Conservation (phyloP, 2,329 filamentous ascomycete species). For the Juglanconis oblonga region DNA sequence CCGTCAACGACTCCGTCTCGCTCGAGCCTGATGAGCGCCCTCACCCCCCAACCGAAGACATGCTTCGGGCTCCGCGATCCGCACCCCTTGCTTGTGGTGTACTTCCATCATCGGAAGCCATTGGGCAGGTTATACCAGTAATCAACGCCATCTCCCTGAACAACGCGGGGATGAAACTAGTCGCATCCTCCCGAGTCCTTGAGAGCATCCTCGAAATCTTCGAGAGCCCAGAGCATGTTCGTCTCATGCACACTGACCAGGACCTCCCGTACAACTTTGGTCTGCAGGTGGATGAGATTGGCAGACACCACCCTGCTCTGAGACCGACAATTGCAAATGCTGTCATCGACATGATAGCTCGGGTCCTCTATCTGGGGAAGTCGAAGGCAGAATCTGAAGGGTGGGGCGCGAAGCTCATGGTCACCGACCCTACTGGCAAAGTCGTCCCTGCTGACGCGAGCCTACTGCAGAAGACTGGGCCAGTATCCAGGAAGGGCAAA, state of each 20-base stretch:
- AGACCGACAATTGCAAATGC: constrained; percentile 77
- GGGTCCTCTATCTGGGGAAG: constrained; percentile 72
- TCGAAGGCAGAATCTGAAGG: constrained; percentile 65
- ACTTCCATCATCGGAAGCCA: constrained; percentile 82
- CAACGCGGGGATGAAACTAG: constrained; percentile 79
- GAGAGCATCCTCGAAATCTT: constrained; percentile 95
- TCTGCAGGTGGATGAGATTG: constrained; percentile 86
- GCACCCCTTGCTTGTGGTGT: constrained; percentile 65
- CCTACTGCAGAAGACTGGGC: constrained; percentile 27
- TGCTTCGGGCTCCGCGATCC: constrained; percentile 43
- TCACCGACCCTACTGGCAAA: constrained; percentile 56
- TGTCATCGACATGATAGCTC: constrained; percentile 84
- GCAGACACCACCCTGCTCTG: constrained; percentile 85
- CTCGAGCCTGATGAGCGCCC: constrained; percentile 39
- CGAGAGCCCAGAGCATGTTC: constrained; percentile 84
- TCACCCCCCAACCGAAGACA: constrained; percentile 52
- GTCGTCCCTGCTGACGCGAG: constrained; percentile 53
- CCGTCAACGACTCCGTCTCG: constrained; percentile 36
- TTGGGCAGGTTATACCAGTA: constrained; percentile 79
- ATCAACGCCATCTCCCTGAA: constrained; percentile 95
- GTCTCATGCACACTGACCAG: constrained; percentile 73
- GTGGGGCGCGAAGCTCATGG: constrained; percentile 77
- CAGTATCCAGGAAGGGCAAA: constrained; percentile 37
- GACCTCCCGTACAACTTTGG: constrained; percentile 72
- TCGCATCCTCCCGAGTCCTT: constrained; percentile 77